Base-by-base conservation (phyloP, 345 rosid genomes). In the Eutrema yunnanense region DNA sequence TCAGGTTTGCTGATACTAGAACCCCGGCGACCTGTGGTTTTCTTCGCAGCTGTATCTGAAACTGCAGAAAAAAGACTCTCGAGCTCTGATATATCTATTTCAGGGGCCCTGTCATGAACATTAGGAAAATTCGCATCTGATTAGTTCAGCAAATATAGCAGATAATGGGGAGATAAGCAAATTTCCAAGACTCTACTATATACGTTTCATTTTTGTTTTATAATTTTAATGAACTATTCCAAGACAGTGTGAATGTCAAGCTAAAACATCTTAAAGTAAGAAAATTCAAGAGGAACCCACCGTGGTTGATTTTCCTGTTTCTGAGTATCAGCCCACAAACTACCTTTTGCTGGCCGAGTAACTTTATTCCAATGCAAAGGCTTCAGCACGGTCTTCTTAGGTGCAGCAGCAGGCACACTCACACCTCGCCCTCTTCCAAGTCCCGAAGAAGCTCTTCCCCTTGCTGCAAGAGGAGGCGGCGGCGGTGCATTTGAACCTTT, bases 311-410 rank as follows among this genome's bases (percentile, higher is more conserved):
- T 83, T 66, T 94, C 97, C 69, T 89, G 92, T 72, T 91, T 85
- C 69, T 82, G 89, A 69, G 90, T 82, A 79, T 94, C 98, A 68
- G 95, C 98, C 98, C 98, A 94, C 73, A 94, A 76, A 85, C 97
- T 94, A 61, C 98, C 98, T 81, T 87, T 89, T 83, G 84, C 63
- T 72, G 97, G 83, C 69, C 97, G 87, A 61, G 96, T 89, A 63
- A 94, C 97, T 88, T 94, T 94, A 34, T 86, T 92, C 98, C 98
- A 94, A 81, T 94, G 97, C 56, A 91, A 81, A 64, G 98, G 97
- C 81, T 90, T 94, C 67, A 94, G 72, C 16, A 86, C 80, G 64
- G 88, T 26, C 80, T 71, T 91, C 85, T 85, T 94, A 41, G 96
- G 88, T 38, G 80, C 84, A 75, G 19, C 82, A 79, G 71, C 53